These are phyloP conservation scores for Debaryomycetaceae sp. DNA, from an alignment of 1,139 yeast species.

Conservation along the genomic window DNA sequence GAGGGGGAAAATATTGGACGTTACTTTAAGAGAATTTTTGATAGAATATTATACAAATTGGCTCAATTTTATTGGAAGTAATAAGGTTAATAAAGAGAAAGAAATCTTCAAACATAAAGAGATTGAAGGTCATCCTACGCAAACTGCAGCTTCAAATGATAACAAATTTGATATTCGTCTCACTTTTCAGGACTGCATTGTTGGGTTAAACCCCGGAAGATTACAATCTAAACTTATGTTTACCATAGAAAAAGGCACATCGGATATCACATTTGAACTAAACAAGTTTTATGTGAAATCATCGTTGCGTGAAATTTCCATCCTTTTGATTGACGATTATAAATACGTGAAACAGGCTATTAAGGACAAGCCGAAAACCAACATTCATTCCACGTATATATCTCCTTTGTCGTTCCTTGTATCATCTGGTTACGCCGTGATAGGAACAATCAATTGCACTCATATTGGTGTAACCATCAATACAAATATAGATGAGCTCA, in stretches of 20 bases:
- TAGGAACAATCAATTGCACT: constrained; percentile 43
- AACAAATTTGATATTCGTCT: constrained; percentile 38
- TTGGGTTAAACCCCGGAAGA: constrained; percentile 60
- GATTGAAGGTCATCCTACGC: constrained; percentile 1
- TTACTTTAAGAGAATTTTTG: constrained; percentile 42
- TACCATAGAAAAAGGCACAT: constrained; percentile 49
- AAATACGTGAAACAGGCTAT: constrained; percentile 21
- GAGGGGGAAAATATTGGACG: constrained; percentile 21
- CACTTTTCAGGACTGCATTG: constrained; percentile 46
- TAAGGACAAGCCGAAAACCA: constrained; percentile 6
- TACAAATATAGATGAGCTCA: constrained; percentile 20
- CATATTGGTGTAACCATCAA: constrained; percentile 40
- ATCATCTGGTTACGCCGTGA: constrained; percentile 41
- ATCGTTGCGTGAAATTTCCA: constrained; percentile 41
- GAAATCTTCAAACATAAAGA: constrained; percentile 5
- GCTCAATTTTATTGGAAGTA: constrained; percentile 34
- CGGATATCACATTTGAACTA: constrained; percentile 41
- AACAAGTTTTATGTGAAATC: constrained; percentile 36
- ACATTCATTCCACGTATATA: constrained; percentile 10
- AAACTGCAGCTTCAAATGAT: not conserved
- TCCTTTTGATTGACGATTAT: constrained; percentile 59
- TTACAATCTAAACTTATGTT: constrained; percentile 51
- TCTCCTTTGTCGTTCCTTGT: constrained; percentile 23
- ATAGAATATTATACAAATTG: constrained; percentile 57
- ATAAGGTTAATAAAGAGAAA: constrained; percentile 12